Evolutionary conservation across 305 asterid genomes (phyloP), one percentile per base, ranked within the genome.

Genomic region (Ilex paraguariensis): DNA sequence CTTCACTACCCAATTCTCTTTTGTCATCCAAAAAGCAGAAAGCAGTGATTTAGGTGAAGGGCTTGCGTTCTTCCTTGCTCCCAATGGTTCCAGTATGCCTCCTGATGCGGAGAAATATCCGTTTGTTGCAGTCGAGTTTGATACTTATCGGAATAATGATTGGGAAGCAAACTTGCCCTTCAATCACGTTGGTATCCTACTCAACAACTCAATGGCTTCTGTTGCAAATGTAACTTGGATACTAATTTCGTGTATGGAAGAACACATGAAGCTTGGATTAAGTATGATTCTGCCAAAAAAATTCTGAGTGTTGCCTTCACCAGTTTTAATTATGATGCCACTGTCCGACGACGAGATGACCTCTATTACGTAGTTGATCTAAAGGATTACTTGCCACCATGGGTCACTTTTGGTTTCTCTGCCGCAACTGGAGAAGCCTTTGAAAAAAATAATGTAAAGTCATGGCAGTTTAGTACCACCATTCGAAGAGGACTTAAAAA

Each of bases 131-230:
- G 72, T 82, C 0, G 91, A 82, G 46, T 84, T 84, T 32, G 88
- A 84, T 62, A 42, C 85, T 1, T 67, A 7, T 14, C 1, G 72
- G 3, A 70, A 77, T 58, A 28, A 54, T 12, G n/a, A 54, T 0
- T 84, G 84, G 87, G 91, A 82, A 68, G 88, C 86, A 9, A 11
- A 48, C 16, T n/a, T 48, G 1, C 40, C 60, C 1, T 74, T 54
- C 31, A 63, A 63, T 54, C 91, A 84, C 10, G 84, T 84, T 0
- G 88, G 88, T 0, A 84, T 82, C 66, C 77, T 79, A 32, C 39
- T 39, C 0, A 75, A 17, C 0, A 75, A 84, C 56, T 77, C 86
- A 1, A 54, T 72, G 6, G 49, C 71, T 17, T 10, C 67, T 39
- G 75, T 80, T 11, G 33, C 70, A 0, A 54, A 14, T 0, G 68